Conservation (phyloP, 371 early-diverging fungal species). For the Mucor velutinosus region DNA sequence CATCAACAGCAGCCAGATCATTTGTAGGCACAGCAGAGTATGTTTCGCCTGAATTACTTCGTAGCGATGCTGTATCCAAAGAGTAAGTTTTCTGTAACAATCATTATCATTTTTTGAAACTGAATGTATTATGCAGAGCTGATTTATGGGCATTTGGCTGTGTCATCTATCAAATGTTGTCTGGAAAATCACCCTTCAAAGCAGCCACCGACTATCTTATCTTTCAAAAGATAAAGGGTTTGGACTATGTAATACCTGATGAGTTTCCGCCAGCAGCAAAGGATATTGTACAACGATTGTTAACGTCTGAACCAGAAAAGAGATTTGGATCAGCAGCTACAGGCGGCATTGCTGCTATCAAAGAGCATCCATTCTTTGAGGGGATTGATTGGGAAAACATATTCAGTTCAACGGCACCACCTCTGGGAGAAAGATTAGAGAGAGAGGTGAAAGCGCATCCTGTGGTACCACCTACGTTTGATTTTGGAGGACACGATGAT, state of each 20-base stretch:
- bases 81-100: slow-evolving; percentile 34
- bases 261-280: slow-evolving; percentile 67
- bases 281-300: slow-evolving; percentile 73
- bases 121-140: slow-evolving; percentile 49
- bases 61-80: slow-evolving; percentile 76
- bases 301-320: slow-evolving; percentile 75
- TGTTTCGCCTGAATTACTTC: slow-evolving; percentile 96
- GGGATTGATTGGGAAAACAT: slow-evolving; percentile 83
- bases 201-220: slow-evolving; percentile 95
- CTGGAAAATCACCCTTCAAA: slow-evolving; percentile 96
- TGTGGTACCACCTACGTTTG: slow-evolving; percentile 17
- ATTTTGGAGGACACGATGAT: slow-evolving; percentile 1
- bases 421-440: slow-evolving; percentile 30
- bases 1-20: slow-evolving; percentile 63
- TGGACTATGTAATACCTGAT: slow-evolving; percentile 83
- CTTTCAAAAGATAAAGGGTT: slow-evolving; percentile 90
- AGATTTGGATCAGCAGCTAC: slow-evolving; percentile 69
- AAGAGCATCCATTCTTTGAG: slow-evolving; percentile 87
- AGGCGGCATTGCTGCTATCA: slow-evolving; percentile 74
- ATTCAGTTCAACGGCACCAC: slow-evolving; percentile 42
- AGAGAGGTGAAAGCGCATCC: slow-evolving; percentile 25
- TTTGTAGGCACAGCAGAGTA: slow-evolving; percentile 98
- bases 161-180: slow-evolving; percentile 94
- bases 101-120: not conserved
- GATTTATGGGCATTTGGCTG: slow-evolving; percentile 99